Percentiles rank a stretch among this genome's conserved stretches.
These are phyloP conservation scores for Dispira parvispora DNA, from an alignment of 192 early-diverging fungal genomes.

Conservation along the genomic window DNA sequence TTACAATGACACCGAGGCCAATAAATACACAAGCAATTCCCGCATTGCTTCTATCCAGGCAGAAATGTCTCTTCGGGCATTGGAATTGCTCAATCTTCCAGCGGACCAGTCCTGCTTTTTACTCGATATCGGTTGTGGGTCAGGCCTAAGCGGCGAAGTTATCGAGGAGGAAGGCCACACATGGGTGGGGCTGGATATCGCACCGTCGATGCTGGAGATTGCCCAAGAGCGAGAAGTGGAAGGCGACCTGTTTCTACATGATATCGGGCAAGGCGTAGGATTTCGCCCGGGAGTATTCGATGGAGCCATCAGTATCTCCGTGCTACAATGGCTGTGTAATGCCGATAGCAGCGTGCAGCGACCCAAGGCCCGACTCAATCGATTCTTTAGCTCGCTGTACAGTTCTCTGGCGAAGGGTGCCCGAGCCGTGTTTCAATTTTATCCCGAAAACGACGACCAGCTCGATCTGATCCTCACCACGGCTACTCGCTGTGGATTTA, in stretches of 20 bases:
- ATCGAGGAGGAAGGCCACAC: conserved; percentile 88
- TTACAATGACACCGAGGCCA: conserved; percentile 85
- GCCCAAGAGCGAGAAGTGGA: conserved; percentile 82
- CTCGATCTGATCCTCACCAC: conserved; percentile 77
- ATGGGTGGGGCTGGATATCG: conserved; percentile 96
- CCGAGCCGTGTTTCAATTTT: conserved; percentile 95
- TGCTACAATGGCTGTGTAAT: conserved; percentile 97
- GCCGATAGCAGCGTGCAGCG: conserved; percentile 81
- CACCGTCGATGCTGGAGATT: conserved; percentile 84
- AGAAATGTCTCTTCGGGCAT: conserved; percentile 79
- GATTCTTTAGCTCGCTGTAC: conserved; percentile 89
- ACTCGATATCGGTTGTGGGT: conserved; percentile 96
- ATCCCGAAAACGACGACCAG: conserved; percentile 91
- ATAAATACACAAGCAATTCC: conserved; percentile 89
- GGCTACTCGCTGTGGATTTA: conserved; percentile 86
- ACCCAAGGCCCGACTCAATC: conserved; percentile 61
- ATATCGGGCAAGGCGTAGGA: conserved; percentile 86
- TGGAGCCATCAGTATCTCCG: conserved; percentile 86
- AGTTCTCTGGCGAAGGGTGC: conserved; percentile 75
- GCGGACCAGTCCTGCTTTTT: conserved; percentile 54
- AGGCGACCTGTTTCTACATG: conserved; percentile 89
- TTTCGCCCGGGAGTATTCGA: conserved; percentile 96
- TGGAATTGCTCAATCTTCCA: conserved; percentile 78
- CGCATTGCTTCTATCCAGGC: conserved; percentile 88
- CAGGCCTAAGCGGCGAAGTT: conserved; percentile 87